phyloP scores from a whole-genome alignment of 108 stramenopile genomes.

The Fragilaria crotonensis region DNA sequence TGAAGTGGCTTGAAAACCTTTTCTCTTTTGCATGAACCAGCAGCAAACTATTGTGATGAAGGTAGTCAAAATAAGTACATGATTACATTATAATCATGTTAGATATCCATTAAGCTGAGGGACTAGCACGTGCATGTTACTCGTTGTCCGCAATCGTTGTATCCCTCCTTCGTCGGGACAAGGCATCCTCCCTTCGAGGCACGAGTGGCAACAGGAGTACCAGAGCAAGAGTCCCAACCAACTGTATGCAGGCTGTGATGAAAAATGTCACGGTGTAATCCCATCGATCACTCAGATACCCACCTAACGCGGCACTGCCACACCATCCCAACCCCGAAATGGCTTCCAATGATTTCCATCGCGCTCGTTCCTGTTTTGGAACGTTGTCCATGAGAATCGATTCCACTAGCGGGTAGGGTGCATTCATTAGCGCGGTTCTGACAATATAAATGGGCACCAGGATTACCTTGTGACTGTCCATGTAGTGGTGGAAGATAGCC shows the following conservation, averaged over 20 bases:
- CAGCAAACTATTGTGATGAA: too few species aligned
- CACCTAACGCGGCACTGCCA: constrained; percentile 70
- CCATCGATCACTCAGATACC: constrained; percentile 41
- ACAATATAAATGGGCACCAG: constrained; percentile 48
- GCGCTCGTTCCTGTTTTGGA: constrained; percentile 41
- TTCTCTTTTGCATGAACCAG: too few species aligned
- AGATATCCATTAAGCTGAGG: too few species aligned
- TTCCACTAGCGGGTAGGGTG: constrained; percentile 37
- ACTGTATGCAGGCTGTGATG: constrained; percentile 57
- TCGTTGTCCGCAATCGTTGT: too few species aligned
- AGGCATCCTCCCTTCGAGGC: background rate
- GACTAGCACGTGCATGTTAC: too few species aligned
- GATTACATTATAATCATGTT: too few species aligned
- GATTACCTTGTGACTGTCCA: constrained; percentile 10
- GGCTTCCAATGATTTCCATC: constrained; percentile 60
- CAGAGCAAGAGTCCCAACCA: constrained; percentile 16
- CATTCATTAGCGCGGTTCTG: constrained; percentile 56
- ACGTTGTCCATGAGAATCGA: constrained; percentile 67
- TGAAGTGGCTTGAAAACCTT: too few species aligned
- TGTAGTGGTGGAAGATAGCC: constrained; percentile 31
- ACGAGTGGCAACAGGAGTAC: constrained; percentile 39
- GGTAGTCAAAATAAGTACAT: too few species aligned
- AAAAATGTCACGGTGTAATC: constrained; percentile 61
- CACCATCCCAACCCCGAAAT: constrained; percentile 67
- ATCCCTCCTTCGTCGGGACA: too few species aligned